Evolutionary conservation across 2,329 filamentous ascomycete genomes (phyloP), one percentile per base, ranked within the genome.

Genomic region (Diaporthe sp.): DNA sequence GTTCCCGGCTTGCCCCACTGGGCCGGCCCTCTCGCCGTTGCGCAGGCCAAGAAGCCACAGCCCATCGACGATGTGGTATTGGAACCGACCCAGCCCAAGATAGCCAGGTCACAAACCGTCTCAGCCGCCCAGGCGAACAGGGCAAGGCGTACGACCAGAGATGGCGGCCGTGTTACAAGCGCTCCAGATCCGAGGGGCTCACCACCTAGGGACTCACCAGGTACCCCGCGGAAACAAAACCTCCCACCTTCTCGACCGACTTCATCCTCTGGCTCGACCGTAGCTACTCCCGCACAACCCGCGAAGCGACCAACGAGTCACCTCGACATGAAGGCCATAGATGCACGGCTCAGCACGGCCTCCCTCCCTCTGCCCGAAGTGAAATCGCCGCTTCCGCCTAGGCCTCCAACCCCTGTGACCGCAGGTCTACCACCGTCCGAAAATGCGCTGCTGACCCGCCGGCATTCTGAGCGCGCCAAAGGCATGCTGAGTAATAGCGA

Each of bases 11-110:
- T 97, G 25, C 93, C 94, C n/a, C 89, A 88, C 82, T 94, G 93
- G 90, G 94, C 93, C 44, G 94, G 94, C 1, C 94, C 94, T 22
- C 87, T 97, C 73, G 95, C 94, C 61, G 92, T 97, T 80, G 94
- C 94, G 25, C 94, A 97, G 85, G 94, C 94, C 61, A 89, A 94
- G 76, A 95, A 94, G 83, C 94, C 94, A 25, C 90, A 94, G 78
- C 90, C 90, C 7, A 85, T 89, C 12, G 88, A 90, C 78, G 89
- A 93, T 79, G 88, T 89, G 58, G 90, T 92, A 80, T 89, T 90
- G 63, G 92, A 94, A 79, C 85, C 89, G 49, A 77, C 79, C 28
- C 76, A 85, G 83, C 75, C 87, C 85, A 82, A 86, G 84, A 78
- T 88, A 88, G 80, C 76, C 81, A 85, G 78, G 80, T 94, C 94